Conservation (phyloP, 306 rosid genomes). For the Astragalus membranaceus region DNA sequence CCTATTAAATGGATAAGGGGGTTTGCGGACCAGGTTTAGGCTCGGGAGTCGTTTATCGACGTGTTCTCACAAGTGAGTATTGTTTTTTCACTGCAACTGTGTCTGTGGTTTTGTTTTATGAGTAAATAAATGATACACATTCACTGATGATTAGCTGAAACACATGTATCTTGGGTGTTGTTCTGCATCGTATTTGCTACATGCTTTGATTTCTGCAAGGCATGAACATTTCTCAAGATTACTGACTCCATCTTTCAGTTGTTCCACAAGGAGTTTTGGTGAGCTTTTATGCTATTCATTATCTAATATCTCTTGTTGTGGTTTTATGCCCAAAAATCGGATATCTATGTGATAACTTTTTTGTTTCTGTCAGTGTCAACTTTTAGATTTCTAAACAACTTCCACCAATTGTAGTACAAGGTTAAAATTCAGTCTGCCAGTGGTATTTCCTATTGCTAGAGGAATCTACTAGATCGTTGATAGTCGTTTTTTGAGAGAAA, state of each 20-base stretch:
- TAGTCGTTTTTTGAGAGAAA: background rate
- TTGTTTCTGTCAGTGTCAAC: background rate
- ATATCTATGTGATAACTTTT: background rate
- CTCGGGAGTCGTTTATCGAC: too few relatives aligned
- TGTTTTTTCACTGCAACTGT: background rate
- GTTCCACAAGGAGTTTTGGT: constrained; percentile 90
- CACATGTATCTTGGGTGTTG: background rate
- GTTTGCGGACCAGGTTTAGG: too few relatives aligned
- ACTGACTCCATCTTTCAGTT: constrained; percentile 35
- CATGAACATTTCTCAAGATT: background rate
- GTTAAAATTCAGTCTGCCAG: background rate
- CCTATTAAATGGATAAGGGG: too few relatives aligned
- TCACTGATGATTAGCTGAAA: background rate
- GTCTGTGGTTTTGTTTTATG: background rate
- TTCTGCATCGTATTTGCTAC: background rate
- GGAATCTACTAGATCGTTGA: background rate
- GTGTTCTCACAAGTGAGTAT: constrained; percentile 67
- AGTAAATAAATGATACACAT: background rate
- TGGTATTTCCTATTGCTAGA: background rate
- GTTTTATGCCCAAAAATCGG: background rate
- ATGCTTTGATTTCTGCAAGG: background rate
- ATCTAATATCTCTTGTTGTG: background rate
- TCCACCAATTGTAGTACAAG: background rate
- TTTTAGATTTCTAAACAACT: background rate
- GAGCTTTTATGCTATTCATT: constrained; percentile 23